Conservation (phyloP, 352 stramenopile genomes). For the Phytophthora citricola region DNA sequence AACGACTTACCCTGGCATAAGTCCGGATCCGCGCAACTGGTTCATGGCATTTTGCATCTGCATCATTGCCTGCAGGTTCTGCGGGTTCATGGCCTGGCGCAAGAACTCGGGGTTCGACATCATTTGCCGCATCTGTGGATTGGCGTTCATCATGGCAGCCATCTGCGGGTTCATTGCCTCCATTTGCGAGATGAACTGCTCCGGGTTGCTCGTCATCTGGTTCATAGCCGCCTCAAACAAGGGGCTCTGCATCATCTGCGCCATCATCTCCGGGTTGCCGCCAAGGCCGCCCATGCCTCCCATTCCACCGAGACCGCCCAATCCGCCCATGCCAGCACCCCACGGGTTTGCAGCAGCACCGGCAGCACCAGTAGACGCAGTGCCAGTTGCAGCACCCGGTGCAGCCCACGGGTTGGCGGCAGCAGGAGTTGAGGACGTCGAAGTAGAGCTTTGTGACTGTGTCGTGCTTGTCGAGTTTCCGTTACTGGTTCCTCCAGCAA, state of each 20-base stretch:
- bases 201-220: constrained; percentile 82
- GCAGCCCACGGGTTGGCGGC: constrained; percentile 70
- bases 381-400: constrained; percentile 18
- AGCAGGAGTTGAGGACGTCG: constrained; percentile 30
- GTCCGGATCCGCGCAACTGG: constrained; percentile 73
- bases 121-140: constrained; percentile 91
- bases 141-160: constrained; percentile 83
- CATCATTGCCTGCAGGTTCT: constrained; percentile 92
- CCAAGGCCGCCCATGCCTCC: constrained; percentile 38
- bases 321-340: constrained; percentile 37
- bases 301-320: constrained; percentile 37
- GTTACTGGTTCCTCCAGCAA: constrained; percentile 53
- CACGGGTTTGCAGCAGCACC: constrained; percentile 73
- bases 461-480: constrained; percentile 25
- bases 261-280: constrained; percentile 78
- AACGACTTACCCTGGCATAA: constrained; percentile 68
- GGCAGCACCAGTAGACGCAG: constrained; percentile 22
- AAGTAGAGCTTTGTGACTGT: constrained; percentile 19
- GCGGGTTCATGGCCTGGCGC: constrained; percentile 87
- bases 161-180: constrained; percentile 92
- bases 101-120: constrained; percentile 91
- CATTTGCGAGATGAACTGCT: constrained; percentile 85
- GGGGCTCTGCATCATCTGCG: constrained; percentile 88
- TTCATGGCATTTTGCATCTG: constrained; percentile 92
- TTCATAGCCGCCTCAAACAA: constrained; percentile 86